Percentiles rank a stretch among this genome's conserved stretches.
phyloP scores from a whole-genome alignment of 345 rosid species.

The Anacardium occidentale region DNA sequence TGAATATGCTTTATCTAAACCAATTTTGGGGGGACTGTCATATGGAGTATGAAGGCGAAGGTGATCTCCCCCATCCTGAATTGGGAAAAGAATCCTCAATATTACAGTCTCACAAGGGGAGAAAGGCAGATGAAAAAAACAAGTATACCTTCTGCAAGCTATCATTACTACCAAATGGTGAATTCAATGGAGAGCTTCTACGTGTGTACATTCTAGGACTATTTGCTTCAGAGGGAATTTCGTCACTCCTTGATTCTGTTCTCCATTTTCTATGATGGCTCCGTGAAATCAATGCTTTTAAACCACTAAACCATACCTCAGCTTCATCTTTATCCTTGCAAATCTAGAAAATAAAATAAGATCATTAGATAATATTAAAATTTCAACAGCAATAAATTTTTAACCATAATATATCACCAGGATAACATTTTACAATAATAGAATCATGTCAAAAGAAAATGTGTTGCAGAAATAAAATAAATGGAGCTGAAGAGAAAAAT shows the following conservation, averaged over 20 bases:
- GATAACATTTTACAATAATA: neutral
- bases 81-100: conserved; percentile 18
- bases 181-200: conserved; percentile 84
- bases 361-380: conserved; percentile 14
- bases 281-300: conserved; percentile 70
- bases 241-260: conserved; percentile 74
- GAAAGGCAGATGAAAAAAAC: conserved; percentile 14
- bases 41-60: conserved; percentile 83
- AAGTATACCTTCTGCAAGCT: conserved; percentile 75
- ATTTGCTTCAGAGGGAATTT: conserved; percentile 68
- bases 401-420: conserved; percentile 9
- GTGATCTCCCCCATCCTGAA: conserved; percentile 78
- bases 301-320: conserved; percentile 83
- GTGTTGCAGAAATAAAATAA: neutral
- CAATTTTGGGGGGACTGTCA: conserved; percentile 97
- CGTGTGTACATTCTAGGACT: conserved; percentile 91
- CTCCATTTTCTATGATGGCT: conserved; percentile 59
- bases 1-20: conserved; percentile 78
- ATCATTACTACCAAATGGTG: conserved; percentile 85
- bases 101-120: conserved; percentile 14
- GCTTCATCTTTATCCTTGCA: conserved; percentile 89
- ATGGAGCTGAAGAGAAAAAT: conserved; percentile 10
- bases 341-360: conserved; percentile 39
- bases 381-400: conserved; percentile 7
- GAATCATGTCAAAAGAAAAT: conserved; percentile 18